Evolutionary conservation across 75 land plant genomes (phyloP).

Genomic region (Selaginella moellendorffii): DNA sequence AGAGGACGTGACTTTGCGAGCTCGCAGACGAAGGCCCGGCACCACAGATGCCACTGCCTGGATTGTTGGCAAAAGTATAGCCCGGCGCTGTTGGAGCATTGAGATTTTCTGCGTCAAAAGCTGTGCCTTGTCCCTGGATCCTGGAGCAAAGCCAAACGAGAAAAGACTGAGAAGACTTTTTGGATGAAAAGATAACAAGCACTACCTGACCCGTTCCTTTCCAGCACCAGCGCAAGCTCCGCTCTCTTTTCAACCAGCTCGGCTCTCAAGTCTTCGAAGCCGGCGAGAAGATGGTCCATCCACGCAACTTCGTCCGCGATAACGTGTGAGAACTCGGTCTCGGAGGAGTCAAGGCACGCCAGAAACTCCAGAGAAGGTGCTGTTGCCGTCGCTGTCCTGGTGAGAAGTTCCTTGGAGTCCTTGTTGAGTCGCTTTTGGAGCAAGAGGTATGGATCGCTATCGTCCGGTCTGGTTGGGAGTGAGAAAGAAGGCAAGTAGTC

Average conservation of each 20-base stretch:
- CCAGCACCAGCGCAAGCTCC: background rate
- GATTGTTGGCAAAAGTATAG: background rate
- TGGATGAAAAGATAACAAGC: no score
- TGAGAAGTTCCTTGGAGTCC: no score
- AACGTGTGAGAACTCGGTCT: background rate
- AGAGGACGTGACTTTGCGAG: background rate
- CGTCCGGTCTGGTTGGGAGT: no score
- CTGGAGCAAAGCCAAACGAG: no score
- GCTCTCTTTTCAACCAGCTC: background rate
- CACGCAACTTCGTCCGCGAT: background rate
- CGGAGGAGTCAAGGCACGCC: no score
- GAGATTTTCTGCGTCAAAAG: background rate
- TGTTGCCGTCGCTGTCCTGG: no score
- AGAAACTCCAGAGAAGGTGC: no score
- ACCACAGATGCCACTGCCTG: background rate
- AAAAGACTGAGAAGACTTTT: no score
- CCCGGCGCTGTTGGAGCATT: background rate
- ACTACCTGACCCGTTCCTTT: background rate
- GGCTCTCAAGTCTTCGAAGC: background rate
- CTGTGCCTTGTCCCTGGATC: background rate
- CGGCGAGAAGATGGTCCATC: background rate
- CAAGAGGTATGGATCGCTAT: no score
- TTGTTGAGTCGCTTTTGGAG: no score
- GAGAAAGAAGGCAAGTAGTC: no score
- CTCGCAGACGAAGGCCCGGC: background rate